Conservation (phyloP, 2,329 filamentous ascomycete genomes). For the Fusarium heterosporum region DNA sequence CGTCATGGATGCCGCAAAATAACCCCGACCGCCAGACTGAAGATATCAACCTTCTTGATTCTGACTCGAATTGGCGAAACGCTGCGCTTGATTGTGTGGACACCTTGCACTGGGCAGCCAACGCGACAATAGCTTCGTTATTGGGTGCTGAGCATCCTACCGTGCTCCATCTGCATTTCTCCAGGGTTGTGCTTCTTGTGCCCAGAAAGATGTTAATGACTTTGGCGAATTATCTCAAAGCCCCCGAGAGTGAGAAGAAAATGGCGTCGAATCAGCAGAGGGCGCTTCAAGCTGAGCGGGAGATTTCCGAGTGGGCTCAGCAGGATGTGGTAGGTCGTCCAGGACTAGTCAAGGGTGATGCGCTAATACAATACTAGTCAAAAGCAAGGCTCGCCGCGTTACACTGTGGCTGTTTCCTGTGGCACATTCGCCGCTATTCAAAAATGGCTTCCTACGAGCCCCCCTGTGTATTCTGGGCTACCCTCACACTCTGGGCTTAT, state of each 20-base stretch:
- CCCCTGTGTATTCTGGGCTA: conserved; percentile 53
- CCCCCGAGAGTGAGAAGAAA: neutral
- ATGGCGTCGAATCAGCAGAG: conserved; percentile 33
- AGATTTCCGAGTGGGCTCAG: conserved; percentile 52
- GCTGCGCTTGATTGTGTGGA: conserved; percentile 62
- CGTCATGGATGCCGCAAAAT: conserved; percentile 37
- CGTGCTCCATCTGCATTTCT: conserved; percentile 66
- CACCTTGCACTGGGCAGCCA: conserved; percentile 69
- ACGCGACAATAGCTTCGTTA: conserved; percentile 60
- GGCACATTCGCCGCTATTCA: conserved; percentile 60
- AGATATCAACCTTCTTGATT: neutral
- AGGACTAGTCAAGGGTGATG: fast-evolving
- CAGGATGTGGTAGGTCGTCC: conserved; percentile 44
- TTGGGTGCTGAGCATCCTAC: conserved; percentile 66
- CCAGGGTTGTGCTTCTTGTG: conserved; percentile 63
- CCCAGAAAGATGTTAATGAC: conserved; percentile 60
- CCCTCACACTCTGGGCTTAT: conserved; percentile 56
- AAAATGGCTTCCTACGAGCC: conserved; percentile 56
- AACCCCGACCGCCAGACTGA: neutral
- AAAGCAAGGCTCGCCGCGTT: conserved; percentile 60
- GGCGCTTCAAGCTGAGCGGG: conserved; percentile 36
- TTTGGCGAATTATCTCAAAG: conserved; percentile 50
- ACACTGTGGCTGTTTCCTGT: conserved; percentile 59
- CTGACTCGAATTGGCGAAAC: conserved; percentile 55
- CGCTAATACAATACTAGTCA: conserved; percentile 41